Evolutionary conservation across 2,329 filamentous ascomycete genomes (phyloP).

Genomic region (Talaromyces sp.): DNA sequence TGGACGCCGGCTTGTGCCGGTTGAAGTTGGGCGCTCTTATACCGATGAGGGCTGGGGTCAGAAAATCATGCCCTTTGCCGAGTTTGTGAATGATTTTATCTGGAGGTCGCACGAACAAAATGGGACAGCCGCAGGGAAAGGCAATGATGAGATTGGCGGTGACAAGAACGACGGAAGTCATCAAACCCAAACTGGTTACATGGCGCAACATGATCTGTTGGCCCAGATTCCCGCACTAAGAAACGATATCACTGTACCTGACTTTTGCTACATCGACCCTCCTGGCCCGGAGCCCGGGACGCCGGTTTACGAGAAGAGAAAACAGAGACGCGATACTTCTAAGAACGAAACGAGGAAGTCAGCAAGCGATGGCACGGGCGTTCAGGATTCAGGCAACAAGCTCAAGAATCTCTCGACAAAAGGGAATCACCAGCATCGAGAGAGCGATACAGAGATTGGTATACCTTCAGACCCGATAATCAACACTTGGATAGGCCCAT

Average conservation of each 20-base stretch:
- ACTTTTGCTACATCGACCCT: constrained; percentile 73
- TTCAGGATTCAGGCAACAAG: constrained; percentile 31
- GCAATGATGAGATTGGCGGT: constrained; percentile 2
- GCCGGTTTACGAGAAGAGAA: constrained; percentile 37
- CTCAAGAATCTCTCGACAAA: constrained; percentile 6
- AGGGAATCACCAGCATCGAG: constrained; percentile 5
- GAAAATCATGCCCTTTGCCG: constrained; percentile 65
- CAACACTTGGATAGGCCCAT: constrained; percentile 90
- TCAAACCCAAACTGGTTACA: constrained; percentile 57
- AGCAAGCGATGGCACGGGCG: constrained; percentile 7
- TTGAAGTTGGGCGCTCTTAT: constrained; percentile 83
- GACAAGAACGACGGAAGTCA: constrained; percentile 5
- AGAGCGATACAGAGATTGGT: constrained; percentile 11
- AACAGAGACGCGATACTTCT: constrained; percentile 5
- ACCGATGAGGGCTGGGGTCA: constrained; percentile 82
- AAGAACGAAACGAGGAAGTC: background rate
- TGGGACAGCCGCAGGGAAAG: background rate
- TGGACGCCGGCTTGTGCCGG: constrained; percentile 73
- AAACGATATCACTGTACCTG: constrained; percentile 71
- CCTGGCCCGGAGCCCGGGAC: constrained; percentile 49
- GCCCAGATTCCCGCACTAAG: constrained; percentile 71
- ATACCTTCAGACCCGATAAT: constrained; percentile 54
- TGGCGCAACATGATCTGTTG: constrained; percentile 88
- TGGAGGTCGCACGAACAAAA: constrained; percentile 16
- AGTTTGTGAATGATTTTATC: constrained; percentile 64